Percentiles rank a stretch among this genome's conserved stretches.
Conservation (phyloP, 208 protist species). For the Porcisia hertigi region DNA sequence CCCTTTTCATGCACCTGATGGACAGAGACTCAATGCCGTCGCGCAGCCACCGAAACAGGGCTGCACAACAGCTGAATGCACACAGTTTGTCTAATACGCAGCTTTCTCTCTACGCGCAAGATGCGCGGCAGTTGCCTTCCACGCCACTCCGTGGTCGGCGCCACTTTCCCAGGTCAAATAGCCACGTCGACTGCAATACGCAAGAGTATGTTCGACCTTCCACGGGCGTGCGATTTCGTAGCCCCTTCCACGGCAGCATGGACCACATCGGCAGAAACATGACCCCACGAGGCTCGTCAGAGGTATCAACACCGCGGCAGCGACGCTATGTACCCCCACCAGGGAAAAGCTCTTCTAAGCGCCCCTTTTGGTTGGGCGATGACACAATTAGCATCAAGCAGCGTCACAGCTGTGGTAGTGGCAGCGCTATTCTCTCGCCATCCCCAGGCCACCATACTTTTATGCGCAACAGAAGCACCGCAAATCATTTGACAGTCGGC, state of each 20-base stretch:
- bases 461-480: constrained; percentile 23
- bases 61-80: constrained; percentile 30
- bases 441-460: background rate
- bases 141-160: constrained; percentile 37
- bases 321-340: constrained; percentile 42
- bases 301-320: constrained; percentile 26
- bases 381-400: background rate
- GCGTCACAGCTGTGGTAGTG: background rate
- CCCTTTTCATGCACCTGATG: constrained; percentile 65
- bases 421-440: background rate
- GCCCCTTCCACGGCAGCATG: constrained; percentile 1
- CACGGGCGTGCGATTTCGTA: constrained; percentile 17
- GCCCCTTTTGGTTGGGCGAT: constrained; percentile 30
- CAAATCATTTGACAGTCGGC: constrained; percentile 45
- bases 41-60: constrained; percentile 31
- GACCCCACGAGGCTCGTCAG: constrained; percentile 18
- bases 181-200: constrained; percentile 17
- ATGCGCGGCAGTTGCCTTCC: constrained; percentile 5
- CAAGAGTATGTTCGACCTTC: constrained; percentile 4
- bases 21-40: constrained; percentile 48
- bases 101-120: constrained; percentile 49
- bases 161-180: constrained; percentile 27
- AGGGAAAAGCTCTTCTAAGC: background rate
- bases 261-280: constrained; percentile 46
- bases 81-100: constrained; percentile 63